Percentiles rank a stretch among this genome's conserved stretches.
Evolutionary conservation across 352 stramenopile genomes (phyloP).

Genomic region (Phytophthora melonis): DNA sequence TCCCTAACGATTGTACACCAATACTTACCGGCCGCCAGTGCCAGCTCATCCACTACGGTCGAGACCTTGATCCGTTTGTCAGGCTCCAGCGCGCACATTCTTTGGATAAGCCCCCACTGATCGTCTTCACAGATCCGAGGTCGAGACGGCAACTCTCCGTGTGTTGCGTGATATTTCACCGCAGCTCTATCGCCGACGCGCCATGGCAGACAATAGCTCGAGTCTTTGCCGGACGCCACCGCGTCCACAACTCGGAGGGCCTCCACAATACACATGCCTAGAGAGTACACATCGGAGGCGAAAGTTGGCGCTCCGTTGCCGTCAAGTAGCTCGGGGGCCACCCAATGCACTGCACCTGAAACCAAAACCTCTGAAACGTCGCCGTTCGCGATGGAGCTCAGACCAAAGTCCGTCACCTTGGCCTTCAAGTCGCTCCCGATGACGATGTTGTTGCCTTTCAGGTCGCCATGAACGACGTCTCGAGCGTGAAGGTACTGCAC

Average conservation of each 20-base stretch:
- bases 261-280: not conserved
- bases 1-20: not conserved
- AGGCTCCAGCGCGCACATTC: constrained; percentile 1
- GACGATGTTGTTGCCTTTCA: constrained; percentile 8
- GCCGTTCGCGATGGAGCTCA: not conserved
- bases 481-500: constrained; percentile 14
- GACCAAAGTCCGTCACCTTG: constrained; percentile 14
- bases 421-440: constrained; percentile 5
- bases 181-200: not conserved
- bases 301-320: not conserved
- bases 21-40: too few relatives aligned
- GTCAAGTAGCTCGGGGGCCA: not conserved
- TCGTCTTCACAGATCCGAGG: not conserved
- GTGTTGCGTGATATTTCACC: not conserved
- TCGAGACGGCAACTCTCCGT: not conserved
- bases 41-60: not conserved
- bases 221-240: not conserved
- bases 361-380: not conserved
- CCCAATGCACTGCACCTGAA: not conserved
- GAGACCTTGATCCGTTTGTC: not conserved
- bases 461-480: constrained; percentile 6
- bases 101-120: not conserved
- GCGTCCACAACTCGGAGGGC: not conserved
- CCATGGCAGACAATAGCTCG: not conserved
- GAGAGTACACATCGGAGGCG: not conserved